Evolutionary conservation across 371 early-diverging fungal genomes (phyloP), one percentile per base, ranked within the genome.

Genomic region (Saksenaea oblongispora): DNA sequence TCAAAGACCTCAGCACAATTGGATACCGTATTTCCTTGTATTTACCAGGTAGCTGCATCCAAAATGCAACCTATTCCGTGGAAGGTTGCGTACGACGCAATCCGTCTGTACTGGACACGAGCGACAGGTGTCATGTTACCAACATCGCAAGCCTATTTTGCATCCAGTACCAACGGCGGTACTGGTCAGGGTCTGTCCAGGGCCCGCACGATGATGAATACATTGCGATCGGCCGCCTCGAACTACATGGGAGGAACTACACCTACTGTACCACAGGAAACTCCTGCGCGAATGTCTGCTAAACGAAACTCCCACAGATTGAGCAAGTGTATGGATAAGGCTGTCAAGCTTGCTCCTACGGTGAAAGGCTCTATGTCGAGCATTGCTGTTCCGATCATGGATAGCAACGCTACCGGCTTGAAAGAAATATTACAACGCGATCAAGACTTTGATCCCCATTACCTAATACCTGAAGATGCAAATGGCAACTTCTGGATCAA

Each of bases 181-280:
- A 57, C 44, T 10, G 34, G 22, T 0, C 47, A 26, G 1, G 70
- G 75, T 11, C 59, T 81, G 4, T 73, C 76, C n/a, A 73, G 82
- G 14, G 82, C 82, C n/a, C 72, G 75, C 3, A 76, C 82, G 0
- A 68, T 81, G 17, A 81, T 81, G 82, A 78, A 74, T 17, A 74
- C 78, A 1, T 34, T 81, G 9, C 61, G 71, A 11, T 72, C 72
- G 4, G 66, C 67, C 18, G 65, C 70, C n/a, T 61, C 74, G 3
- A 63, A 39, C 18, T 73, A 69, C 22, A 69, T 73, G 63, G 63
- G 56, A 24, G 47, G 61, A n/a, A 24, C 44, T 18, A 11, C 44
- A 3, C 34, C 41, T 1, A 54, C n/a, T 22, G 58, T 42, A 39
- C 44, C 42, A 41, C 28, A 9, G 34, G 26, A 35, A 34, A 57